These are phyloP conservation scores for Flaveria sonorensis DNA, from an alignment of 129 eudicot genomes.

Conservation along the genomic window DNA sequence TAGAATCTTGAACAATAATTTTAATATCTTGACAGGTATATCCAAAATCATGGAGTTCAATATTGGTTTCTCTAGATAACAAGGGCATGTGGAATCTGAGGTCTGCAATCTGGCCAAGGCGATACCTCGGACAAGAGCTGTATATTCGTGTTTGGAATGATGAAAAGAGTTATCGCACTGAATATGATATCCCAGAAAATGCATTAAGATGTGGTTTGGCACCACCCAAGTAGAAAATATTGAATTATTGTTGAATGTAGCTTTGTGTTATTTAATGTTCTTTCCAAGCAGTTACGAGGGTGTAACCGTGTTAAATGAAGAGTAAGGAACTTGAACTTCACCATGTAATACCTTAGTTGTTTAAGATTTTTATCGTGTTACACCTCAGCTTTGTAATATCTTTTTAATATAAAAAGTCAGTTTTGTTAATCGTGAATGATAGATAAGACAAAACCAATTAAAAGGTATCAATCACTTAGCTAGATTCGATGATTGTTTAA, in stretches of 20 bases:
- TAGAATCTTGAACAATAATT: conserved; percentile 7
- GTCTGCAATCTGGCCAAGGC: conserved; percentile 81
- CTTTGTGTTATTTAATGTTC: conserved; percentile 7
- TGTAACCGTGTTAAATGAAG: conserved; percentile 44
- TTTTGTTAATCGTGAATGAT: not conserved
- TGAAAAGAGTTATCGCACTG: conserved; percentile 49
- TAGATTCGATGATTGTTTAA: too few species aligned
- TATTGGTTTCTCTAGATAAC: conserved; percentile 77
- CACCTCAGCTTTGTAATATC: not conserved
- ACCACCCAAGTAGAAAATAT: conserved; percentile 26
- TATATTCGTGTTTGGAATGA: conserved; percentile 63
- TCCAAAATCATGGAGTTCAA: conserved; percentile 78
- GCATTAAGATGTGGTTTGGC: conserved; percentile 74
- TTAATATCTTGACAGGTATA: conserved; percentile 50
- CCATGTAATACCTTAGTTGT: not conserved
- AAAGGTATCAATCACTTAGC: too few species aligned
- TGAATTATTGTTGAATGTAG: conserved; percentile 3
- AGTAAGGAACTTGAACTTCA: not conserved
- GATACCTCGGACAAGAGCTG: conserved; percentile 69
- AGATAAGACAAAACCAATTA: not conserved
- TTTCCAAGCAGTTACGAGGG: conserved; percentile 45
- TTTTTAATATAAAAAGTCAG: not conserved
- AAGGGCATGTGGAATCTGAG: conserved; percentile 92
- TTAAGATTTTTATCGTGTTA: not conserved
- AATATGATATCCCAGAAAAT: conserved; percentile 59